Conservation (phyloP, 371 early-diverging fungal genomes). For the Mucor racemosus region DNA sequence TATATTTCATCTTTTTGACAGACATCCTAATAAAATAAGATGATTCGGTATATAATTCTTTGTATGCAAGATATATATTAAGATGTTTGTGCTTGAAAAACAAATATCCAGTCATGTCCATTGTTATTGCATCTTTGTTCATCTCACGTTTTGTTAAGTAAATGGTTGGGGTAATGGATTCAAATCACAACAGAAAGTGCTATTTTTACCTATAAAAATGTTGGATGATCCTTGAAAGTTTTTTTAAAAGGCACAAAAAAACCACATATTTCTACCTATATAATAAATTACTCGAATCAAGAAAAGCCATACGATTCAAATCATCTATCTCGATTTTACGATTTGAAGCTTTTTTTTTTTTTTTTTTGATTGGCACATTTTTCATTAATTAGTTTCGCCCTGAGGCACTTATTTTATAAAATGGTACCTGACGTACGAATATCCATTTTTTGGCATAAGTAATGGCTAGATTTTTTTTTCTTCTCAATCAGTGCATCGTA, state of each 20-base stretch:
- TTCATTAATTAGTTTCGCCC: neutral
- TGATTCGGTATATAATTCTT: too few relatives aligned
- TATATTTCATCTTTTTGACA: too few relatives aligned
- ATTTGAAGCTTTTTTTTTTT: neutral
- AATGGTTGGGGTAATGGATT: neutral
- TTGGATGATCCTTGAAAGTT: too few relatives aligned
- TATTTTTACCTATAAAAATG: neutral
- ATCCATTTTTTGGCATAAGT: neutral
- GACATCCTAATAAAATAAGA: too few relatives aligned
- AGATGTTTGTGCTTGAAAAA: neutral
- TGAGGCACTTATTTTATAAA: neutral
- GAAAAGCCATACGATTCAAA: neutral
- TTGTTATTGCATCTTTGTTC: neutral
- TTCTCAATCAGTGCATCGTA: too few relatives aligned
- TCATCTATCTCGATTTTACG: neutral
- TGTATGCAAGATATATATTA: too few relatives aligned
- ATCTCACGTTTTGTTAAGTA: neutral
- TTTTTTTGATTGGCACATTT: neutral
- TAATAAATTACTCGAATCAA: neutral
- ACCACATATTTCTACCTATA: neutral
- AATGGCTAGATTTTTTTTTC: neutral
- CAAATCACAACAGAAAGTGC: neutral
- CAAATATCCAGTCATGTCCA: neutral
- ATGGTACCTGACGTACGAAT: neutral
- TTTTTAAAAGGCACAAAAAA: too few relatives aligned